A percentile compares a stretch with the other conserved stretches of the same genome.
These are phyloP conservation scores for Colletotrichum liriopes DNA, from an alignment of 2,329 filamentous ascomycete genomes.

Conservation along the genomic window DNA sequence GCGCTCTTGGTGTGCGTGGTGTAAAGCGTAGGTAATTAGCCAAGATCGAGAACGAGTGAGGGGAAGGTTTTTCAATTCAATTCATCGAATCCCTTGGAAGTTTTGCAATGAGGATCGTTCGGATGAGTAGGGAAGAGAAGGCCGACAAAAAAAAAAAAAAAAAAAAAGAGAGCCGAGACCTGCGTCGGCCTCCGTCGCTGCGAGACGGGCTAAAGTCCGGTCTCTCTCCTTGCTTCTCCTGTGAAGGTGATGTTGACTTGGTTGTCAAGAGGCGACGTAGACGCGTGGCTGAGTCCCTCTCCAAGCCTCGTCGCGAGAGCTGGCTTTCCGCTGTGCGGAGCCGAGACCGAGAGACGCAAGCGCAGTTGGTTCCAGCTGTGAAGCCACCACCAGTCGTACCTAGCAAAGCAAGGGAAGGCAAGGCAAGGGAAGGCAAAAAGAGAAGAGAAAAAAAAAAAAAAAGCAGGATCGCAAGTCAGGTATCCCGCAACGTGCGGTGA, in stretches of 20 bases:
- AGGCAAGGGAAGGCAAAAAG: background rate
- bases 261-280: conserved; percentile 22
- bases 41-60: conserved; percentile 20
- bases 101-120: conserved; percentile 16
- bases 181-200: conserved; percentile 1
- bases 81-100: background rate
- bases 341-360: conserved; percentile 9
- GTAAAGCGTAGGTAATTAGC: conserved; percentile 1
- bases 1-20: background rate
- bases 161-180: conserved; percentile 8
- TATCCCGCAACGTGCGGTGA: background rate
- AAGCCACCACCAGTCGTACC: background rate
- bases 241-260: background rate
- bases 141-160: too few species aligned
- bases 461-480: background rate
- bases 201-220: background rate
- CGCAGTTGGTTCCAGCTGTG: background rate
- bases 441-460: background rate
- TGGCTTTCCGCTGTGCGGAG: conserved; percentile 10
- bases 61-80: conserved; percentile 13
- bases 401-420: background rate
- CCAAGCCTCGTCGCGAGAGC: conserved; percentile 39
- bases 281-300: conserved; percentile 38
- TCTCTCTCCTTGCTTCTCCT: background rate
- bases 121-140: conserved; percentile 6